These are phyloP conservation scores for Mycena citricolor DNA, from an alignment of 1,284 basidiomycete genomes.

Conservation along the genomic window DNA sequence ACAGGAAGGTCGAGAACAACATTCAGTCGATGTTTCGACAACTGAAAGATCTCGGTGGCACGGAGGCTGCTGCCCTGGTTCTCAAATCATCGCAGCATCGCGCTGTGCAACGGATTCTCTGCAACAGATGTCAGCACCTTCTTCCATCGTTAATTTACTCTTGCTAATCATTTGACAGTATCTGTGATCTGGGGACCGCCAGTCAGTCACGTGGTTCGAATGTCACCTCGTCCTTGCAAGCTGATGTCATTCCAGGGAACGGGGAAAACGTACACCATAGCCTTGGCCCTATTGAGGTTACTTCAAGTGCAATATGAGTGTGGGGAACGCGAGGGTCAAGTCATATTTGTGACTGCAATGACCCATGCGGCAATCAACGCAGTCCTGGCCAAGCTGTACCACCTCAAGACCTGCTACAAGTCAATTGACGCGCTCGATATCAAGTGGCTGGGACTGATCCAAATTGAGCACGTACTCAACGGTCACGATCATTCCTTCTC, in stretches of 20 bases:
- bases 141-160: background rate
- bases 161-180: constrained; percentile 22
- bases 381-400: constrained; percentile 38
- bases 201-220: constrained; percentile 32
- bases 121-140: constrained; percentile 33
- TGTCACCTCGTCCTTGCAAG: background rate
- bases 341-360: constrained; percentile 49
- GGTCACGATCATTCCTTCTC: constrained; percentile 40
- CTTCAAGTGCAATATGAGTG: constrained; percentile 38
- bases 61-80: constrained; percentile 36
- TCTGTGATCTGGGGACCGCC: constrained; percentile 51
- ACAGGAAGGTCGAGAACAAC: constrained; percentile 33
- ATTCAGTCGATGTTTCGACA: constrained; percentile 41
- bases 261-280: constrained; percentile 51
- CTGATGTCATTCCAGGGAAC: constrained; percentile 34
- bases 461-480: constrained; percentile 40
- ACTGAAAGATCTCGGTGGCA: constrained; percentile 32
- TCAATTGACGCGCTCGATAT: constrained; percentile 35
- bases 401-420: constrained; percentile 39
- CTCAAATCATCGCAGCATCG: constrained; percentile 46
- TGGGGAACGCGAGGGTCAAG: constrained; percentile 30
- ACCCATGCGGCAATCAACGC: constrained; percentile 53
- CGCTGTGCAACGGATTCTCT: constrained; percentile 42
- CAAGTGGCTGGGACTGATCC: constrained; percentile 41
- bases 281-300: constrained; percentile 44